phyloP scores from a whole-genome alignment of 306 rosid genomes.

The Vigna nakashimae region DNA sequence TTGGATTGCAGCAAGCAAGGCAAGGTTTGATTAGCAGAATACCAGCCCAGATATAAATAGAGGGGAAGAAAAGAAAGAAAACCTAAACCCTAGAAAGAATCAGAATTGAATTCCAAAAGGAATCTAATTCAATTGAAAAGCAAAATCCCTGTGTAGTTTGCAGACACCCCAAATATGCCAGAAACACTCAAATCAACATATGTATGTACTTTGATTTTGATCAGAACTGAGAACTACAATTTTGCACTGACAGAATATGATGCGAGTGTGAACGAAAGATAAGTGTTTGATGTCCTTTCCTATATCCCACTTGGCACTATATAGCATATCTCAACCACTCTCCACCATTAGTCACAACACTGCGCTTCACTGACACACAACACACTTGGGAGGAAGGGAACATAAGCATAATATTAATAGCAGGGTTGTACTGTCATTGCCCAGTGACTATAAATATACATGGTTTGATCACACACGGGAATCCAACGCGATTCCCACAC shows the following conservation, averaged over 20 bases:
- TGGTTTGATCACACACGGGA: constrained; percentile 44
- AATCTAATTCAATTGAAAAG: constrained; percentile 52
- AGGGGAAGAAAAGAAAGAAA: background rate
- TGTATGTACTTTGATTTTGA: constrained; percentile 38
- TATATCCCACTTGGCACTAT: constrained; percentile 43
- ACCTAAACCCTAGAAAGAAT: constrained; percentile 39
- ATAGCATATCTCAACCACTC: constrained; percentile 39
- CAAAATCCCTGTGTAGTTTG: constrained; percentile 13
- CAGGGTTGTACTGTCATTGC: constrained; percentile 13
- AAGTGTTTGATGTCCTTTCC: constrained; percentile 18
- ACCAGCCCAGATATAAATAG: background rate
- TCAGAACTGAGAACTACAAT: constrained; percentile 39
- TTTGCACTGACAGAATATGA: constrained; percentile 46
- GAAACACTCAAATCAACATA: constrained; percentile 30
- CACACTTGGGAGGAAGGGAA: constrained; percentile 32
- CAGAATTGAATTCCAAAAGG: constrained; percentile 61
- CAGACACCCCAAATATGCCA: constrained; percentile 20
- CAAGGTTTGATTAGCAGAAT: constrained; percentile 22
- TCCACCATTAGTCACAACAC: constrained; percentile 31
- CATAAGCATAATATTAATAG: background rate
- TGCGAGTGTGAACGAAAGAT: constrained; percentile 40
- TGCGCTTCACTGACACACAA: constrained; percentile 24
- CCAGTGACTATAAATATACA: constrained; percentile 26
- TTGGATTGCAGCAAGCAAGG: constrained; percentile 1
- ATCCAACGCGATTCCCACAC: constrained; percentile 65